phyloP scores from a whole-genome alignment of 768 basidiomycete species.

The Suillus hirtellus region DNA sequence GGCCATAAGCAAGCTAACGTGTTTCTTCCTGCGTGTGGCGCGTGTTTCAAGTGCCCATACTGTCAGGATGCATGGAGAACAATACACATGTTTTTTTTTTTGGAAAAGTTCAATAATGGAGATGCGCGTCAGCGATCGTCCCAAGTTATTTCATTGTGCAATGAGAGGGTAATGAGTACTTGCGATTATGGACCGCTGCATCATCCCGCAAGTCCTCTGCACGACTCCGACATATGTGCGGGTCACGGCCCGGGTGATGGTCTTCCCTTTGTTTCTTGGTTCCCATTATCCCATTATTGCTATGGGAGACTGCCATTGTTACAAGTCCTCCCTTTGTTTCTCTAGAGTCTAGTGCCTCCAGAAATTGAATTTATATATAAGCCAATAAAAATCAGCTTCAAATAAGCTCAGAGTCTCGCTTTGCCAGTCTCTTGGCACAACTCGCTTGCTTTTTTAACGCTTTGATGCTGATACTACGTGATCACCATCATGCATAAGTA shows the following conservation, averaged over 20 bases:
- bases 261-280: neutral
- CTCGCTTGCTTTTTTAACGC: neutral
- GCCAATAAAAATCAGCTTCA: neutral
- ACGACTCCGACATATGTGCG: neutral
- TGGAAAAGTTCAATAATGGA: too few species aligned
- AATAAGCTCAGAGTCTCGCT: neutral
- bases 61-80: too few species aligned
- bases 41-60: too few species aligned
- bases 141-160: too few species aligned
- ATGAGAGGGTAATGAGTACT: too few species aligned
- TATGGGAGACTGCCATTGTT: neutral
- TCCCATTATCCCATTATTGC: neutral
- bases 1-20: too few species aligned
- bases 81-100: too few species aligned
- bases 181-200: too few species aligned
- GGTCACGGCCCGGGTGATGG: neutral
- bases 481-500: neutral
- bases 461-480: neutral
- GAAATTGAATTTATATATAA: neutral
- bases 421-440: neutral
- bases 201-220: too few species aligned
- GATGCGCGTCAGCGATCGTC: too few species aligned
- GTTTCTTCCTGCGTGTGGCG: too few species aligned
- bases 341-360: neutral
- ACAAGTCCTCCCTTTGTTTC: neutral